phyloP scores from a whole-genome alignment of 2,329 filamentous ascomycete genomes.

The Cladosporium sphaerospermum region DNA sequence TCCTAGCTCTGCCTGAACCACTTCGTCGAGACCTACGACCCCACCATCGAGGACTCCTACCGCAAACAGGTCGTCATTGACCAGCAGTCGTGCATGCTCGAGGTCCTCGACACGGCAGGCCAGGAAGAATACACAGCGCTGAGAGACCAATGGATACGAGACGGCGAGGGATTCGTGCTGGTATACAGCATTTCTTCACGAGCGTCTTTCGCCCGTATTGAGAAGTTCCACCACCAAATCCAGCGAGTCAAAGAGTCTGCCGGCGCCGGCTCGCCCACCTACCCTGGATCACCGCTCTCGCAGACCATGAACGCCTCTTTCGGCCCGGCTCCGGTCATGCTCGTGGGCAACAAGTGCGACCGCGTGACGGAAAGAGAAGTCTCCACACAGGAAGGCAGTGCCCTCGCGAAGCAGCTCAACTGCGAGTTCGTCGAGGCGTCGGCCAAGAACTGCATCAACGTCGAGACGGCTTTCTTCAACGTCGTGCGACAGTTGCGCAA shows the following conservation, averaged over 20 bases:
- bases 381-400: constrained; percentile 90
- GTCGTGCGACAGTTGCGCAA: constrained; percentile 85
- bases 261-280: constrained; percentile 64
- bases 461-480: constrained; percentile 97
- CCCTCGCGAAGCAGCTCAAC: constrained; percentile 81
- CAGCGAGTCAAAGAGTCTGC: constrained; percentile 93
- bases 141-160: constrained; percentile 95
- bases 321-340: constrained; percentile 84
- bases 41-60: constrained; percentile 63
- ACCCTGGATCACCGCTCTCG: constrained; percentile 66
- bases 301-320: constrained; percentile 49
- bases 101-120: constrained; percentile 92
- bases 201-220: constrained; percentile 90
- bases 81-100: constrained; percentile 90
- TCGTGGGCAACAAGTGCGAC: constrained; percentile 98
- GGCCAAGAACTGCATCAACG: constrained; percentile 96
- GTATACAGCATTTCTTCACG: constrained; percentile 98
- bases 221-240: constrained; percentile 93
- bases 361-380: constrained; percentile 93
- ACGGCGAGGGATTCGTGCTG: constrained; percentile 93
- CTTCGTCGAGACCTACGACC: constrained; percentile 86
- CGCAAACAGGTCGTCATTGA: constrained; percentile 78
- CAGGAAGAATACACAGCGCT: constrained; percentile 98
- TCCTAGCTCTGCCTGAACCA: constrained; percentile 89
- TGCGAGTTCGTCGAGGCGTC: constrained; percentile 97